phyloP scores from a whole-genome alignment of 192 early-diverging fungal genomes.

The Geranomyces variabilis region DNA sequence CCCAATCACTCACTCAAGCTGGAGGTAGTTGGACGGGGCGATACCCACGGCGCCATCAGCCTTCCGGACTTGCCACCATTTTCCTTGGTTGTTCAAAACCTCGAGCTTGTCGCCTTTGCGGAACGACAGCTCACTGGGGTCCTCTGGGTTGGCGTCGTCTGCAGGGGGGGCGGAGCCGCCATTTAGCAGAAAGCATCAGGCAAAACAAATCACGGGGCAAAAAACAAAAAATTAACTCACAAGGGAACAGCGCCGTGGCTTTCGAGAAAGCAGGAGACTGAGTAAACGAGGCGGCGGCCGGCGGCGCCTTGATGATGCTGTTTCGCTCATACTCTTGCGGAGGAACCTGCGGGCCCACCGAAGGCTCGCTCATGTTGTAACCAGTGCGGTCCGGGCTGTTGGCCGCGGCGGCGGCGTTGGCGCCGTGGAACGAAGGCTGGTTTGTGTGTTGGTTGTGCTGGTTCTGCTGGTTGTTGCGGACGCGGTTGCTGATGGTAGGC shows the following conservation, averaged over 20 bases:
- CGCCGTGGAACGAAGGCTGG: background rate
- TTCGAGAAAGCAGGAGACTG: background rate
- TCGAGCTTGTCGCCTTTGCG: slow-evolving; percentile 84
- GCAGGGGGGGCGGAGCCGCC: too few relatives aligned
- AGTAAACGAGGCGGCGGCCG: background rate
- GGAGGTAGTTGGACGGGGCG: slow-evolving; percentile 84
- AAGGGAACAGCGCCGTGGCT: slow-evolving; percentile 23
- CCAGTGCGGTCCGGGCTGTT: background rate
- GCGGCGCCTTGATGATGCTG: background rate
- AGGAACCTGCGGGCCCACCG: slow-evolving; percentile 4
- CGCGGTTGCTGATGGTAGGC: background rate
- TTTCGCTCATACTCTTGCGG: slow-evolving; percentile 5
- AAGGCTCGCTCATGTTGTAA: background rate
- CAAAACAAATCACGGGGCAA: background rate
- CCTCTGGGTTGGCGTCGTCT: slow-evolving; percentile 87
- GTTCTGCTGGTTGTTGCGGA: slow-evolving; percentile 1
- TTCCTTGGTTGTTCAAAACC: slow-evolving; percentile 87
- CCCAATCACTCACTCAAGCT: slow-evolving; percentile 12
- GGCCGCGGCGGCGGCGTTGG: background rate
- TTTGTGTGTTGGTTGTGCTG: too few relatives aligned
- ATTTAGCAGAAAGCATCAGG: background rate
- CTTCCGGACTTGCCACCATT: slow-evolving; percentile 96
- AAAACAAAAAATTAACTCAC: slow-evolving; percentile 20
- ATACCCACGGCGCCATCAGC: slow-evolving; percentile 81
- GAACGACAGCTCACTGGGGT: slow-evolving; percentile 91